These are phyloP conservation scores for Globisporangium polare DNA, from an alignment of 352 stramenopile species.

Conservation along the genomic window DNA sequence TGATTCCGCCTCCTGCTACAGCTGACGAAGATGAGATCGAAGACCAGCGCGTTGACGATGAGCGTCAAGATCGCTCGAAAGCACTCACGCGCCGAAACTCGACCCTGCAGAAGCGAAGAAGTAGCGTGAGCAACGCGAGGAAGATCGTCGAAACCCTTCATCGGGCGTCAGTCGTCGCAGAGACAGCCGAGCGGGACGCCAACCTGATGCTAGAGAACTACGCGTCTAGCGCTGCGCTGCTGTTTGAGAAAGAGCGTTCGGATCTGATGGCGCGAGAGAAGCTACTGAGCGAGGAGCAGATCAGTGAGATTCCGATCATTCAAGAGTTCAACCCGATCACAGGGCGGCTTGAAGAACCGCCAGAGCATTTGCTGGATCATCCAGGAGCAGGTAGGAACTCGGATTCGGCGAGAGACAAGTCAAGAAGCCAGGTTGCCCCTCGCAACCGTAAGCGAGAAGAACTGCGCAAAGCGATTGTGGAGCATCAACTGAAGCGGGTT, in stretches of 20 bases:
- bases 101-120: slow-evolving; percentile 22
- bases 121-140: slow-evolving; percentile 37
- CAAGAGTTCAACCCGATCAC: slow-evolving; percentile 42
- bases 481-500: slow-evolving; percentile 18
- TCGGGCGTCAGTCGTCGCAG: slow-evolving; percentile 20
- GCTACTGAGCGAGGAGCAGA: slow-evolving; percentile 10
- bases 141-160: slow-evolving; percentile 46
- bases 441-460: slow-evolving; percentile 28
- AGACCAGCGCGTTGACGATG: neutral
- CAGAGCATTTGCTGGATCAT: slow-evolving; percentile 33
- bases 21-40: neutral
- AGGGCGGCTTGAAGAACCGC: slow-evolving; percentile 26
- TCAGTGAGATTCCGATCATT: slow-evolving; percentile 6
- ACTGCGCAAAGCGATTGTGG: slow-evolving; percentile 23
- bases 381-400: neutral
- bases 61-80: neutral
- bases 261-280: slow-evolving; percentile 15
- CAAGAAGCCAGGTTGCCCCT: neutral
- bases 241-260: slow-evolving; percentile 49
- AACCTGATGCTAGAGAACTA: slow-evolving; percentile 49
- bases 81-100: neutral
- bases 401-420: neutral
- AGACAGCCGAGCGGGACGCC: slow-evolving; percentile 28
- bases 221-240: slow-evolving; percentile 29
- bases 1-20: slow-evolving; percentile 18